These are phyloP conservation scores for Sporisorium graminicola DNA, from an alignment of 1,284 basidiomycete genomes.

Conservation along the genomic window DNA sequence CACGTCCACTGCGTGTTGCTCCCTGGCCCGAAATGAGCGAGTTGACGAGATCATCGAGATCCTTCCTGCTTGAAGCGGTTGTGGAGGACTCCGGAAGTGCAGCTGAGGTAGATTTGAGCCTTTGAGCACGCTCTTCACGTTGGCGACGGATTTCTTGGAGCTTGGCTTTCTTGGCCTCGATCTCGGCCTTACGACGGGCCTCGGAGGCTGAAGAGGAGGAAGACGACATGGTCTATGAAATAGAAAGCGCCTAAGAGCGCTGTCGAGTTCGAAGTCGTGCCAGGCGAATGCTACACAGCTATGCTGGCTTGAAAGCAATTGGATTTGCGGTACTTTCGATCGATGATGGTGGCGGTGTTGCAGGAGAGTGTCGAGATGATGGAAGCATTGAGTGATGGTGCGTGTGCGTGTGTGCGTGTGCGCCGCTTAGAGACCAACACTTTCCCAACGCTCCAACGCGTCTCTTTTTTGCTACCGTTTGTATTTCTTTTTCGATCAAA, in stretches of 20 bases:
- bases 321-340: neutral
- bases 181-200: slow-evolving; percentile 78
- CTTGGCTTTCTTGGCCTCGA: slow-evolving; percentile 90
- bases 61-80: slow-evolving; percentile 43
- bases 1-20: slow-evolving; percentile 17
- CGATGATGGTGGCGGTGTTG: neutral
- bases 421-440: slow-evolving; percentile 25
- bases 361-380: neutral
- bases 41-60: slow-evolving; percentile 66
- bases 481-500: slow-evolving; percentile 1
- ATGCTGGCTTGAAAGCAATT: no score
- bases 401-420: neutral
- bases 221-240: slow-evolving; percentile 25
- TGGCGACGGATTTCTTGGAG: slow-evolving; percentile 84
- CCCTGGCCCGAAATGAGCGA: slow-evolving; percentile 44
- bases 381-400: neutral
- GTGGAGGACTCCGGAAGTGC: slow-evolving; percentile 12
- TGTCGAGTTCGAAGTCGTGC: no score
- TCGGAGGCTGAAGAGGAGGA: slow-evolving; percentile 37
- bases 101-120: slow-evolving; percentile 36
- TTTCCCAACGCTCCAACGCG: slow-evolving; percentile 3
- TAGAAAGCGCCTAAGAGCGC: no score
- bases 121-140: slow-evolving; percentile 75
- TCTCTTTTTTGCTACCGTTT: neutral
- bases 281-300: no score